phyloP scores from a whole-genome alignment of 257 asterid genomes.

The Solanum gandarillasii region DNA sequence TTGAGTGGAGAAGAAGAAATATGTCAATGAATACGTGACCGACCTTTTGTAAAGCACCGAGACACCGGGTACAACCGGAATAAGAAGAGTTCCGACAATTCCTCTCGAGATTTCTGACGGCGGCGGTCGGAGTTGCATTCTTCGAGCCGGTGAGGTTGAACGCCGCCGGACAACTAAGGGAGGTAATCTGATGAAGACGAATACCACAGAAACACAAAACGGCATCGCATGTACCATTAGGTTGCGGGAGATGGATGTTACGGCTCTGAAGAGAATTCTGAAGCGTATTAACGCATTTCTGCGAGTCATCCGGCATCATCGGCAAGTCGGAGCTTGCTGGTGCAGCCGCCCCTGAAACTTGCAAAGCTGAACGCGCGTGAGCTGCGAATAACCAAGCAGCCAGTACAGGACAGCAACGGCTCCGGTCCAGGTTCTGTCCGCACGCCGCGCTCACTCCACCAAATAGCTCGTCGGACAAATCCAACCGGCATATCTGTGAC shows the following conservation, averaged over 20 bases:
- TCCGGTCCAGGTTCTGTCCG: constrained; percentile 70
- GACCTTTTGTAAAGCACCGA: constrained; percentile 84
- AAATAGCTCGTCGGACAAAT: constrained; percentile 76
- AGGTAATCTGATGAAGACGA: constrained; percentile 78
- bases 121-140: constrained; percentile 81
- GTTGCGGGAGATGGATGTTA: constrained; percentile 60
- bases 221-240: constrained; percentile 83
- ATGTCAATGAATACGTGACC: neutral
- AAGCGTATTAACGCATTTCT: constrained; percentile 78
- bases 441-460: constrained; percentile 93
- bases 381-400: constrained; percentile 99
- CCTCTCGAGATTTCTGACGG: constrained; percentile 66
- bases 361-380: constrained; percentile 81
- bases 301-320: constrained; percentile 96
- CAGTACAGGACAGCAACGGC: constrained; percentile 95
- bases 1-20: neutral
- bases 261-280: constrained; percentile 56
- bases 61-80: constrained; percentile 82
- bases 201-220: constrained; percentile 93
- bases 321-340: constrained; percentile 59
- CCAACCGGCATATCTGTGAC: constrained; percentile 55
- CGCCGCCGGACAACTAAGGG: constrained; percentile 74
- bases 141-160: constrained; percentile 44
- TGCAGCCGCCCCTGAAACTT: constrained; percentile 27
- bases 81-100: constrained; percentile 70